Evolutionary conservation across 2,329 filamentous ascomycete species (phyloP).

Genomic region (Cladosporium oxysporum): DNA sequence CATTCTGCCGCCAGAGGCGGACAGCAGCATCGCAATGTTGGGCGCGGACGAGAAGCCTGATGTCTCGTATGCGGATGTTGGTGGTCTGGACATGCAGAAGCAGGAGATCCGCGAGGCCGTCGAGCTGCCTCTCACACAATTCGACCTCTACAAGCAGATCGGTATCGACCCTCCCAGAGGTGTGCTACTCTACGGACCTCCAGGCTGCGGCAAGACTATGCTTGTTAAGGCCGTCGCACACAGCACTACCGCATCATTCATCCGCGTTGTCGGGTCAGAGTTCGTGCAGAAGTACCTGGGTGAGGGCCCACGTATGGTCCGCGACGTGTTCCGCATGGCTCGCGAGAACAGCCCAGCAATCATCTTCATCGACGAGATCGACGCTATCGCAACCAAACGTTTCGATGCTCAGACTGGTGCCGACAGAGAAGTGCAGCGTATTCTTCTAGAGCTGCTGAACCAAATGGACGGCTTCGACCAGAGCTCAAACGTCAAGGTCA

Average conservation of each 20-base stretch:
- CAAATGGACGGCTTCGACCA: constrained; percentile 99
- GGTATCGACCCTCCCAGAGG: constrained; percentile 97
- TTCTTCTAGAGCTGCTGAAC: constrained; percentile 93
- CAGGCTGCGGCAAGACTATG: constrained; percentile 96
- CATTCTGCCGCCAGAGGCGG: constrained; percentile 96
- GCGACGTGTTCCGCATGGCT: constrained; percentile 98
- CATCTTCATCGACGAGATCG: constrained; percentile 99
- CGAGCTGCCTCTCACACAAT: constrained; percentile 93
- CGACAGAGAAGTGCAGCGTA: constrained; percentile 97
- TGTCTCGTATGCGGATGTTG: constrained; percentile 96
- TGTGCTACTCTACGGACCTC: constrained; percentile 93
- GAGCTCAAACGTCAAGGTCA: constrained; percentile 98
- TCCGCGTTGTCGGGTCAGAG: constrained; percentile 95
- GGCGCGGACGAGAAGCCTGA: constrained; percentile 96
- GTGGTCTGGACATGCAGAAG: constrained; percentile 99
- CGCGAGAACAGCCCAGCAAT: constrained; percentile 97
- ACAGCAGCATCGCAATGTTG: constrained; percentile 98
- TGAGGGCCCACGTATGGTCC: constrained; percentile 97
- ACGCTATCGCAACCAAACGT: constrained; percentile 97
- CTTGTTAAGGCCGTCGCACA: constrained; percentile 98
- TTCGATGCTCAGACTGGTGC: constrained; percentile 98
- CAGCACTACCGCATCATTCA: constrained; percentile 96
- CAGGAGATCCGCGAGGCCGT: constrained; percentile 98
- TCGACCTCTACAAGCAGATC: constrained; percentile 98
- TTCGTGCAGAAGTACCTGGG: constrained; percentile 99